These are phyloP conservation scores for Petunia hybrid DNA, from an alignment of 305 asterid genomes.

Conservation along the genomic window DNA sequence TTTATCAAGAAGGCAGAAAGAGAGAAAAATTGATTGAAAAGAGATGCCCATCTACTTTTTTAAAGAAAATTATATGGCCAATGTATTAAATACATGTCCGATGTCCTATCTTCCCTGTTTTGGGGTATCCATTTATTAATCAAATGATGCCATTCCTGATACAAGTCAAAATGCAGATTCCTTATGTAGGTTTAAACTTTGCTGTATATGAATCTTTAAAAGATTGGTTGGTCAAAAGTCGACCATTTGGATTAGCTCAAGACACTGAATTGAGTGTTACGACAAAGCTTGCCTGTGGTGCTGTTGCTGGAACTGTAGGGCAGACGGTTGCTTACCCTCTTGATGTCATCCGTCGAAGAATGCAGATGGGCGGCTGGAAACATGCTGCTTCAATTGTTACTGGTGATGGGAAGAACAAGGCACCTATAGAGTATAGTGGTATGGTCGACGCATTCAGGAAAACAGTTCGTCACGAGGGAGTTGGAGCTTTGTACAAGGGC, in stretches of 20 bases:
- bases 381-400: slow-evolving; percentile 44
- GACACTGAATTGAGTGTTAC: slow-evolving; percentile 42
- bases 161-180: slow-evolving; percentile 41
- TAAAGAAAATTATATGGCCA: background rate
- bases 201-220: slow-evolving; percentile 48
- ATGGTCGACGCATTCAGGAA: slow-evolving; percentile 48
- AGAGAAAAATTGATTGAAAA: background rate
- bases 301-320: slow-evolving; percentile 50
- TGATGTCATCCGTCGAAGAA: slow-evolving; percentile 52
- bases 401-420: slow-evolving; percentile 47
- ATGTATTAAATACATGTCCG: background rate
- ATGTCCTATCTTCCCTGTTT: background rate
- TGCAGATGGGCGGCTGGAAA: slow-evolving; percentile 55
- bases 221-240: slow-evolving; percentile 44
- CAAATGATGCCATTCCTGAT: slow-evolving; percentile 5
- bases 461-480: slow-evolving; percentile 47
- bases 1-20: slow-evolving; percentile 5
- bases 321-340: slow-evolving; percentile 52
- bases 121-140: background rate
- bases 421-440: slow-evolving; percentile 41
- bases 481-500: slow-evolving; percentile 49
- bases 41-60: background rate
- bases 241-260: slow-evolving; percentile 39
- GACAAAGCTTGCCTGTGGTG: slow-evolving; percentile 50
- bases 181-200: slow-evolving; percentile 50